Conservation (phyloP, 2,329 filamentous ascomycete species). For the Lomentospora prolificans region DNA sequence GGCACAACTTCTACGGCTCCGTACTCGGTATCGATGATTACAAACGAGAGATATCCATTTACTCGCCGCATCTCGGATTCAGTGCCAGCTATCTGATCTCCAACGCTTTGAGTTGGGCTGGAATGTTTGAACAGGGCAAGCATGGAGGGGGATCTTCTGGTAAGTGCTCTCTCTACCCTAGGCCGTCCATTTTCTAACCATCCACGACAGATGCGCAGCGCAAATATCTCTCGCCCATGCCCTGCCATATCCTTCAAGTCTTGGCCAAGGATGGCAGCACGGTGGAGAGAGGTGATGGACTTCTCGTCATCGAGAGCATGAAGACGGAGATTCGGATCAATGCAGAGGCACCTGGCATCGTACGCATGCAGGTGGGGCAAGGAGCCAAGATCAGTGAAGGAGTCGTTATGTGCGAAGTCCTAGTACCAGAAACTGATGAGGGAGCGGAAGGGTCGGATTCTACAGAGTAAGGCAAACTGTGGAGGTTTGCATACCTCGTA, state of each 20-base stretch:
- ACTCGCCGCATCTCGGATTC: neutral
- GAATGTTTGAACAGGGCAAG: slow-evolving; percentile 3
- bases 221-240: slow-evolving; percentile 8
- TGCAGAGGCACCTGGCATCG: slow-evolving; percentile 4
- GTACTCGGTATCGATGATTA: neutral
- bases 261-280: slow-evolving; percentile 5
- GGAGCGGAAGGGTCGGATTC: neutral
- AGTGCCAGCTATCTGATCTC: neutral
- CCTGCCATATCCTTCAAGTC: slow-evolving; percentile 9
- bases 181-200: neutral
- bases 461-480: neutral
- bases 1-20: neutral
- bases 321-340: slow-evolving; percentile 11
- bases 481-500: too few relatives aligned
- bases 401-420: slow-evolving; percentile 9
- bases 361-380: slow-evolving; percentile 5
- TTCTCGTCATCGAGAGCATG: slow-evolving; percentile 9
- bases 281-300: slow-evolving; percentile 5
- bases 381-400: slow-evolving; percentile 9
- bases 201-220: neutral
- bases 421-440: neutral
- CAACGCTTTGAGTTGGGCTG: slow-evolving; percentile 4
- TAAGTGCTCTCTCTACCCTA: neutral
- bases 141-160: slow-evolving; percentile 1
- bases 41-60: slow-evolving; percentile 5